Base-by-base conservation (phyloP, 345 rosid species). In the Eucalyptus guilfoylei region DNA sequence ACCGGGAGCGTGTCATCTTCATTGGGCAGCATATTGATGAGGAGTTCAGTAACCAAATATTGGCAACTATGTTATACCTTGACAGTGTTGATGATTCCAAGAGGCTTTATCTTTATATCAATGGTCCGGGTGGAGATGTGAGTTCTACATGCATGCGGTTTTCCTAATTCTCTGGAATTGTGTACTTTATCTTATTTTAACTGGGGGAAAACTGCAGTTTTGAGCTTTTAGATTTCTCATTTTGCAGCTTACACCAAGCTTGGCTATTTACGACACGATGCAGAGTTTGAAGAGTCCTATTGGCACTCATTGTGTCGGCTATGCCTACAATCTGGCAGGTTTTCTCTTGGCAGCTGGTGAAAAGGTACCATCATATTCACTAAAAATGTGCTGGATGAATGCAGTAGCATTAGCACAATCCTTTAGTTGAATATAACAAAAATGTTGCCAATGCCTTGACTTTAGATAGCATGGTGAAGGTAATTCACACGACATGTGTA, bases 61-160 rank as follows among this genome's bases (percentile, higher is more conserved):
- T 97, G 95, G 99, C 96, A 44, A 96, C 98, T 28, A 93, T 97
- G 98, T 91, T 97, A 93, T 97, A 97, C 91, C 99, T 97, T 40
- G 99, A 97, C 90, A 95, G 94, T 86, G 88, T 95, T 60, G 97
- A 97, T 89, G 97, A 96, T 90, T 89, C 92, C 16, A 95, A 94
- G 89, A 94, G 92, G 92, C 92, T 96, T 44, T 95, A 93, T 88
- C 88, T 96, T 85, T 96, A 95, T 92, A 87, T 97, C 62, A 96
- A 93, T 88, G 96, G 99, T 67, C 97, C 97, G 19, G 99, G 99
- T 49, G 99, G 99, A 48, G 99, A 97, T 92, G 98, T 96, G 86
- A 92, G 98, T 92, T 88, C 69, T 80, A 64, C 88, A 87, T 89
- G 83, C 83, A 88, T 62, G 49, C 60, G 48, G 32, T 86, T 69